Evolutionary conservation across 1,284 basidiomycete species (phyloP).

Genomic region (Cryptococcus sp.): DNA sequence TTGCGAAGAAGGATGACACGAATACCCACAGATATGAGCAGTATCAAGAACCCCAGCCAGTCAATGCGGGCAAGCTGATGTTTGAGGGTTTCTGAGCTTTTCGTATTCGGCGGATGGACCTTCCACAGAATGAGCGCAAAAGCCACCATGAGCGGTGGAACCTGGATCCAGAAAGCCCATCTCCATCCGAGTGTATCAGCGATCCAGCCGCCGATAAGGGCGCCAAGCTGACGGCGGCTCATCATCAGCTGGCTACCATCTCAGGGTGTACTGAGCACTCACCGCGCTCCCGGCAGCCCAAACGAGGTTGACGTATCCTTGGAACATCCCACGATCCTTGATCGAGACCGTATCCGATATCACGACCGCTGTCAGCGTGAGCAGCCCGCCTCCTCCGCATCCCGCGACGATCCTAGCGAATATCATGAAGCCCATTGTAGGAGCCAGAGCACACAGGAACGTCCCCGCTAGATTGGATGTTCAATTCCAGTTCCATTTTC

Average conservation of each 20-base stretch:
- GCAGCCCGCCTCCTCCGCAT: constrained; percentile 1
- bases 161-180: constrained; percentile 9
- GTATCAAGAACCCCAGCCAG: constrained; percentile 2
- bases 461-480: not conserved
- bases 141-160: constrained; percentile 3
- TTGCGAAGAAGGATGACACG: not conserved
- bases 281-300: constrained; percentile 5
- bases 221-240: not conserved
- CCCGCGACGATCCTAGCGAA: constrained; percentile 3
- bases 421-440: constrained; percentile 5
- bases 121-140: constrained; percentile 9
- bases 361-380: constrained; percentile 2
- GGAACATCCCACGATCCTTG: constrained; percentile 4
- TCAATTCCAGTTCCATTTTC: not conserved
- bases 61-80: constrained; percentile 4
- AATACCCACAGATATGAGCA: constrained; percentile 1
- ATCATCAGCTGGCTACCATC: not conserved
- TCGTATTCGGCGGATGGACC: constrained; percentile 1
- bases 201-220: constrained; percentile 3
- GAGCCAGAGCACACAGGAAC: constrained; percentile 3
- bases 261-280: not conserved
- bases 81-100: not conserved
- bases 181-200: constrained; percentile 7
- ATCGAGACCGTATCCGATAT: constrained; percentile 9
- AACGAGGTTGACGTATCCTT: constrained; percentile 4